Base-by-base conservation (phyloP, 805 yeast genomes). In the Starmerella vitae region DNA sequence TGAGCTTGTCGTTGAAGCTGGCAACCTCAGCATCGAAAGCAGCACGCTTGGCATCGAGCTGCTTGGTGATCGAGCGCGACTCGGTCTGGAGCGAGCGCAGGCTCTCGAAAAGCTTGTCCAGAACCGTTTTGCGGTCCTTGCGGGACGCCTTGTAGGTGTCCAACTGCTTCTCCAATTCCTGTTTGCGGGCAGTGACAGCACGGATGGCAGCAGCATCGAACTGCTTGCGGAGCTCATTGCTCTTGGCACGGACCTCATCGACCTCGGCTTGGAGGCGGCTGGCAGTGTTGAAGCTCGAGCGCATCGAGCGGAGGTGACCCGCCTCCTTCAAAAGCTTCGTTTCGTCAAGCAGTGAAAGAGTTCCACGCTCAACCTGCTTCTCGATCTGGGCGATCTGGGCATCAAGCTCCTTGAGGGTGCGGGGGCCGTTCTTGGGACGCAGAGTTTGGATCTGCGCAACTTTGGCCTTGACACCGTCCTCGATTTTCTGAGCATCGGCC, bases 301-400 rank as follows among this genome's bases (percentile, higher is more conserved):
- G 74, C 57, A 80, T 64, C 64, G 82, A 84, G 63, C 88, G 76
- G 60, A 91, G 72, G 33, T 76, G 61, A 37, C 84, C 71, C 69
- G 84, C 80, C 64, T 88, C 97, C 64, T 81, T 81, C 50, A 91
- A 74, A 48, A 69, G 63, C 56, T 76, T 71, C 66, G 83, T 78
- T 70, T 91, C 99, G 47, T 88, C 94, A 38, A 85, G 96, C 55
- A 91, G 74, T 52, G 82, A 73, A 58, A 91, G 68, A 33, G 69
- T 62, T 47, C 97, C 97, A 36, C 79, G 63, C 40, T 80, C 82
- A 45, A 91, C 77, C 49, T 70, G 66, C 31, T 68, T 70, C 58
- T 91, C 96, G 55, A 84, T 71, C 44, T 52, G 33, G 37, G 43
- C 43, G 42, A 62, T 51, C 43, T 49, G 50, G 34, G 46, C 44